Evolutionary conservation across 192 early-diverging fungal species (phyloP).

Genomic region (Entomortierella parvispora): DNA sequence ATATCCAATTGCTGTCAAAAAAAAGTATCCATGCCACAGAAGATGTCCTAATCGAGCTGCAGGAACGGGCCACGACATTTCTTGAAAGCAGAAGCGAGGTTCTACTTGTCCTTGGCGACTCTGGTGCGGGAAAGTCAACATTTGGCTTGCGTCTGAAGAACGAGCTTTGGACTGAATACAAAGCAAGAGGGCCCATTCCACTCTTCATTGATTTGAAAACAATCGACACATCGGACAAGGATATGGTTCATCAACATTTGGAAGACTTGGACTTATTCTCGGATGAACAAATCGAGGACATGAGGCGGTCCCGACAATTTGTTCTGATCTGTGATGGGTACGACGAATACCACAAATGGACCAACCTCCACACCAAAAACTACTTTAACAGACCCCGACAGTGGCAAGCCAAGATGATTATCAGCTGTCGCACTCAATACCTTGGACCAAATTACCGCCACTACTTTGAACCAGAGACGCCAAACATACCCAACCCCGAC

Average conservation of each 20-base stretch:
- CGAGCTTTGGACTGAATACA: background rate
- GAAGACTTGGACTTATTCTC: background rate
- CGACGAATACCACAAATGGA: background rate
- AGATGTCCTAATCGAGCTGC: background rate
- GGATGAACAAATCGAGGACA: background rate
- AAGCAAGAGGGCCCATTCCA: background rate
- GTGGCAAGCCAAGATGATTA: background rate
- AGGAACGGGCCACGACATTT: background rate
- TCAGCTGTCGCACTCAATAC: constrained; percentile 1
- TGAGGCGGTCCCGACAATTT: background rate
- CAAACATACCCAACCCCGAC: background rate
- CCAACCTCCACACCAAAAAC: background rate
- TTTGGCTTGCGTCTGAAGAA: background rate
- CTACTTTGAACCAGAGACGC: background rate
- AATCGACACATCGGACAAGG: background rate
- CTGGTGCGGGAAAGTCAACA: background rate
- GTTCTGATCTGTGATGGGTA: background rate
- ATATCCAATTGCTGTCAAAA: background rate
- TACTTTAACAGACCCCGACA: background rate
- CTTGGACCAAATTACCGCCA: background rate
- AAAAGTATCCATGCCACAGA: background rate
- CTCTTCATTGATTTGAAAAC: background rate
- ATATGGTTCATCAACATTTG: background rate
- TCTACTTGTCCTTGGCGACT: background rate
- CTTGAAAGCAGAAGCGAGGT: background rate